Evolutionary conservation across 1,284 basidiomycete genomes (phyloP), one percentile per base, ranked within the genome.

Genomic region (Ceratobasidium sp.): DNA sequence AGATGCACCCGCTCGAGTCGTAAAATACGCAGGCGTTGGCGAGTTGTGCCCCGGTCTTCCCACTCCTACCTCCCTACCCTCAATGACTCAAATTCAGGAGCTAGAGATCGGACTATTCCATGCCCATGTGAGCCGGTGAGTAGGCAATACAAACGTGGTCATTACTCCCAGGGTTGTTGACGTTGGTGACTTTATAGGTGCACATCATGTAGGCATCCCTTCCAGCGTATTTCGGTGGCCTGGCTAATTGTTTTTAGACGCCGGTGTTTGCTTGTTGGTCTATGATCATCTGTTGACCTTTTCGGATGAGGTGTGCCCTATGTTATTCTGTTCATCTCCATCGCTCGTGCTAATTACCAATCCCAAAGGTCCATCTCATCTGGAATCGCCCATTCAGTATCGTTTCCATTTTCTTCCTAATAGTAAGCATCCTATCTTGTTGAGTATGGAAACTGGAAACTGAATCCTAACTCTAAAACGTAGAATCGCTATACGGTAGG

Each of bases 281-380:
- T 67, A 67, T 20, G 64, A 67, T 20, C 64, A 67, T 20, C 15
- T 67, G 10, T 10, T 67, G 12, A 67, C 64, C 1, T 67, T 67
- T 43, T 22, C 49, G 5, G 64, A 67, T 22, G 64, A 67, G 64
- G 64, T 67, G 31, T 31, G 64, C 22, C n/a, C 20, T 34, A 49
- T 5, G 22, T 15, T 8, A 12, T 7, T 22, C 45, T 12, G 45
- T 8, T 40, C 10, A 22, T 47, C 13, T 6, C 20, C n/a, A n/a
- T 20, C 10, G 45, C 7, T 22, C n/a, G 7, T 15, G 45, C 6
- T 12, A 20, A 22, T 20, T 47, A 22, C 10, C 10, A 31, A 20
- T 4, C 6, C 17, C 22, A 6, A 42, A 67, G 64, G 52, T 67
- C 29, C 35, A 55, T 17, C 27, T 54, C 27, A 45, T 67, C 15